Evolutionary conservation across 805 yeast genomes (phyloP), one percentile per base, ranked within the genome.

Genomic region (Sporopachydermia quercuum): DNA sequence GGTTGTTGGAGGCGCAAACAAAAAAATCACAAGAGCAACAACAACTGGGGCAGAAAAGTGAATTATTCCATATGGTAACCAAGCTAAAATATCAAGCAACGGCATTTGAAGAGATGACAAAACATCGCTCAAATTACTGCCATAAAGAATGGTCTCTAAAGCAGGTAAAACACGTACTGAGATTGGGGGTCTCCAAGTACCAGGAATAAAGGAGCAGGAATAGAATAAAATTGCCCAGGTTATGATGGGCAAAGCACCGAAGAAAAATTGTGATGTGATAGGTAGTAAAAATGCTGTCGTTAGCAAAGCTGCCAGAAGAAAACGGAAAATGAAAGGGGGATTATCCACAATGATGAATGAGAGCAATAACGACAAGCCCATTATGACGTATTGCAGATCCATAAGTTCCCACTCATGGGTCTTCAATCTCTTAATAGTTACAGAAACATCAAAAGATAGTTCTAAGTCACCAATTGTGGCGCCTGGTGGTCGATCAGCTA

Each of bases 11-110:
- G 97, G 96, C 0, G 84, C 96, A 68, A 85, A 91, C 18, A 91
- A 46, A 51, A 85, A 89, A 38, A 84, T 60, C 39, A 86, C 54
- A 2, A 66, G 72, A 0, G 96, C 89, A 34, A 83, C 82, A 3
- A 89, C 73, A 53, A 87, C 85, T 3, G 98, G 97, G 11, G 84
- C 71, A n/a, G 82, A 75, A 52, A 83, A 89, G 61, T 89, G 98
- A 42, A 83, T 65, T 11, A 91, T 55, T 2, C 98, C 98, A 55
- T 89, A 89, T 1, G 98, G 97, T 34, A 89, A 59, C 96, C 96
- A 87, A 3, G 96, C 96, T 38, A 84, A 49, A n/a, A 87, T 64
- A 54, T 87, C 97, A 41, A 83, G 62, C 4, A 74, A 49, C 2
- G 79, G 56, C 44, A 67, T 71, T 14, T 80, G 76, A 13, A 76